A percentile compares a stretch with the other conserved stretches of the same genome.
These are phyloP conservation scores for Clavispora carvajalis DNA, from an alignment of 805 yeast species.

Conservation along the genomic window DNA sequence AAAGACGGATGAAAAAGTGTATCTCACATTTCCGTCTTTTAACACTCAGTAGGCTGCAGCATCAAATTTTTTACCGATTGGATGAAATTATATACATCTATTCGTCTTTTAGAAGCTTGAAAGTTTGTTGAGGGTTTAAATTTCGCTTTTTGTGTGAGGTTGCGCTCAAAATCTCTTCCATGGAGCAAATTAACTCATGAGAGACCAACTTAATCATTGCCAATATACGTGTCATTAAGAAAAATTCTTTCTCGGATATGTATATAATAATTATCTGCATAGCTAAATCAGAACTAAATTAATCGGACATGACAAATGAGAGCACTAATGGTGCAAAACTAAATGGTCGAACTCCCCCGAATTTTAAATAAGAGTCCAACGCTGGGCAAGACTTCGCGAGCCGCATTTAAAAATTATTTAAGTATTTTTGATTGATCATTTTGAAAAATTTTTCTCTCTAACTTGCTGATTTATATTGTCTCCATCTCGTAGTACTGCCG, in stretches of 20 bases:
- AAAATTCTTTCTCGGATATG: slow-evolving; percentile 50
- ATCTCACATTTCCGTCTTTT: background rate
- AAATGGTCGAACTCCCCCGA: slow-evolving; percentile 35
- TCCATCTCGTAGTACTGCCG: background rate
- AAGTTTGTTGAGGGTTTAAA: background rate
- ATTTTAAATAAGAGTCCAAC: slow-evolving; percentile 46
- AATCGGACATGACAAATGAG: slow-evolving; percentile 41
- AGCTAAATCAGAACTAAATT: slow-evolving; percentile 42
- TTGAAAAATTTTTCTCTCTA: background rate
- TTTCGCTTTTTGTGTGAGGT: too few species aligned
- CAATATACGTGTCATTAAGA: slow-evolving; percentile 48
- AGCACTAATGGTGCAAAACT: slow-evolving; percentile 40
- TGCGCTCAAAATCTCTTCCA: slow-evolving; percentile 44
- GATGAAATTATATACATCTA: background rate
- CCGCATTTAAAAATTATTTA: slow-evolving; percentile 41
- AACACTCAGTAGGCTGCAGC: background rate
- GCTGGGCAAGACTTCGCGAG: slow-evolving; percentile 39
- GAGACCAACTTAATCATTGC: slow-evolving; percentile 47
- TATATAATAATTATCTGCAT: slow-evolving; percentile 52
- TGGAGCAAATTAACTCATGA: slow-evolving; percentile 45
- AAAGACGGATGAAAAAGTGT: slow-evolving; percentile 9
- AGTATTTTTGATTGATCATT: slow-evolving; percentile 7
- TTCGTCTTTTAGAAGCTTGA: background rate
- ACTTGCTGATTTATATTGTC: background rate
- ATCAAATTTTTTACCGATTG: background rate